Evolutionary conservation across 2,329 filamentous ascomycete genomes (phyloP), one percentile per base, ranked within the genome.

Genomic region (Achaetomium macrosporum): DNA sequence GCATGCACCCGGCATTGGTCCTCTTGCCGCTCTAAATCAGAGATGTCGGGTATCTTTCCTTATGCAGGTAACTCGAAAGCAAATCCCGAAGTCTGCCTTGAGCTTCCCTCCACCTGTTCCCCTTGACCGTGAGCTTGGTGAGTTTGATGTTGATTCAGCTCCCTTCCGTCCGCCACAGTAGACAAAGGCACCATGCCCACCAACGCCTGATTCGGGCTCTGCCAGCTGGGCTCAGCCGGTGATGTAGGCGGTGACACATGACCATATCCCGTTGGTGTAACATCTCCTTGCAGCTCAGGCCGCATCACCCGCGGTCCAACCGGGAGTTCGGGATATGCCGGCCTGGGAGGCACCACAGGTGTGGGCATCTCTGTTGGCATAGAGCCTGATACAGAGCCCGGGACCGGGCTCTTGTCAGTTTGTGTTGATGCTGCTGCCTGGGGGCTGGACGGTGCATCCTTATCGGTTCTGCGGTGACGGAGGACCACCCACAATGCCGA

Each of bases 401-500:
- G 4, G 3, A 29, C 42, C 5, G 15, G 13, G 1, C 19, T 10
- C 39, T 46, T 49, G 29, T 42, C 37, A 16, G 13, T 37, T n/a
- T 29, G 20, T 12, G 2, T 13, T 29, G 31, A 10, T 16, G 13
- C n/a, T 9, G 19, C 43, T 17, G 29, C 33, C 36, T 46, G 41
- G 16, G 35, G 17, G 15, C 20, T 17, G 16, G n/a, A 36, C 10
- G 44, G 47, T 1, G 13, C 44, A 16, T 19, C 35, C 11, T 44
- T 33, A 8, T 33, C 36, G 15, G 19, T 33, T 15, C 40, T 25
- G 41, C 53, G 53, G 25, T 50, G 54, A 9, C 50, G 54, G 2
- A 53, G 9, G 9, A 53, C 30, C 17, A 56, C 20, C 54, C 50
- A 53, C 1, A 52, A 3, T 0, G 46, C 54, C 4, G 54, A 53